Base-by-base conservation (phyloP, 495 filamentous ascomycete species). In the Tuber aestivum region DNA sequence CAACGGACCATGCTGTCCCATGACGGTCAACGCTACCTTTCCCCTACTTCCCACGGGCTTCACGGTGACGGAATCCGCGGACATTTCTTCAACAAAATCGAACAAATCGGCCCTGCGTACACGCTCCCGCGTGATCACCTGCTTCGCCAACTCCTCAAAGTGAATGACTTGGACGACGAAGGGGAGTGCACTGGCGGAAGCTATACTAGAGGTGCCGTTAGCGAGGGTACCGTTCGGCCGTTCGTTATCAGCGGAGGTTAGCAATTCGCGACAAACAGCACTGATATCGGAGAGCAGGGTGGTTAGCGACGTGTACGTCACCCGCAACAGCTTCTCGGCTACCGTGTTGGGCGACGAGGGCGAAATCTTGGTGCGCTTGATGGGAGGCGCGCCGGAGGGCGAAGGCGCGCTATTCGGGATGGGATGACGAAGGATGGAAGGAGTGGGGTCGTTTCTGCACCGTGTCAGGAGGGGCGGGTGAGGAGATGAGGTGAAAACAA, bases 21-120 rank as follows among this genome's bases (percentile, higher is more conserved):
- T 83, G 40, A 83, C 78, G 21, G 81, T 83, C 72, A 83, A 81
- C 41, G 81, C 81, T 61, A 83, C 77, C 38, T 82, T 82, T 45
- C 76, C 75, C 5, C 70, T 38, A 32, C 50, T 70, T 21, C 32
- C 70, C 20, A 65, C 56, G 56, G 56, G 56, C n/a, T 75, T 77
- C n/a, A 48, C 56, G 18, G 48, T 45, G 23, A n/a, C 72, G n/a
- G 65, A 70, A 37, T 78, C 79, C 9, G 72, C 70, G 21, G 48
- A 32, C 27, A 72, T 70, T 42, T 82, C 80, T 50, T 82, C 78
- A 2, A 74, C 77, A 48, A 81, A 79, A 45, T 82, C 80, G 61
- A 82, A 81, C 21, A 79, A 21, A 27, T 81, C 74, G 1, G 77
- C 75, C 20, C 78, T 74, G 27, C 80, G 74, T 71, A 69, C 45